phyloP scores from a whole-genome alignment of 495 filamentous ascomycete species.

The Neurospora sp. region DNA sequence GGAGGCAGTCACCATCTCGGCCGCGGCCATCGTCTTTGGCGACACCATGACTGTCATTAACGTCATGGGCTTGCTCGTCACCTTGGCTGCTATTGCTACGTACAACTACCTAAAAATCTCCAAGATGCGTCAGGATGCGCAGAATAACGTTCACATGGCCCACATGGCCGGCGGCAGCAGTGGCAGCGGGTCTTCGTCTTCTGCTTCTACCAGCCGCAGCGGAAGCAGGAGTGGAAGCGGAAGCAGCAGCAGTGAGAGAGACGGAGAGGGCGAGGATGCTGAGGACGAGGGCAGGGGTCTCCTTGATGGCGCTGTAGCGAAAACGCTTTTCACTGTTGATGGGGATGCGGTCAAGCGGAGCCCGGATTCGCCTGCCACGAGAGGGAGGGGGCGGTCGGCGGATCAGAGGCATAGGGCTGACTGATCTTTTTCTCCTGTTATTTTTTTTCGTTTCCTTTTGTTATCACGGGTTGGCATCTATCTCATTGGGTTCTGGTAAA shows the following conservation, averaged over 20 bases:
- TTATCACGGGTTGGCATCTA: not conserved
- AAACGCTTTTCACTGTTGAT: not conserved
- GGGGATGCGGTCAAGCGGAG: not conserved
- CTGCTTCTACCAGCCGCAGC: not conserved
- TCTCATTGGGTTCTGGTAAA: not conserved
- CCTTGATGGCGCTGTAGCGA: not conserved
- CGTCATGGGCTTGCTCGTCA: conserved; percentile 75
- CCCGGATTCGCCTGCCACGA: not conserved
- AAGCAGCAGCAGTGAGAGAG: conserved; percentile 14
- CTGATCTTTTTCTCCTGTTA: not conserved
- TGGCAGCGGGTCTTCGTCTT: conserved; percentile 2
- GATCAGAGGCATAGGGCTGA: not conserved
- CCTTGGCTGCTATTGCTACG: conserved; percentile 70
- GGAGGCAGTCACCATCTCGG: conserved; percentile 92
- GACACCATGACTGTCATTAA: conserved; percentile 88
- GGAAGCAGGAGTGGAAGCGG: conserved; percentile 4
- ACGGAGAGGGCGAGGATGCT: conserved; percentile 11
- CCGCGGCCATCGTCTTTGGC: conserved; percentile 79
- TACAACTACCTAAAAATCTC: conserved; percentile 94
- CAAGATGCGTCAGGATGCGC: conserved; percentile 73
- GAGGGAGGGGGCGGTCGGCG: not conserved
- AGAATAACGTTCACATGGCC: conserved; percentile 29
- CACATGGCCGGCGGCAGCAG: conserved; percentile 9
- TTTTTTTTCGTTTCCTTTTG: not conserved
- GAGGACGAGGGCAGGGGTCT: conserved; percentile 16